Conservation (phyloP, 2,329 filamentous ascomycete species). For the Epichloe coenophiala region DNA sequence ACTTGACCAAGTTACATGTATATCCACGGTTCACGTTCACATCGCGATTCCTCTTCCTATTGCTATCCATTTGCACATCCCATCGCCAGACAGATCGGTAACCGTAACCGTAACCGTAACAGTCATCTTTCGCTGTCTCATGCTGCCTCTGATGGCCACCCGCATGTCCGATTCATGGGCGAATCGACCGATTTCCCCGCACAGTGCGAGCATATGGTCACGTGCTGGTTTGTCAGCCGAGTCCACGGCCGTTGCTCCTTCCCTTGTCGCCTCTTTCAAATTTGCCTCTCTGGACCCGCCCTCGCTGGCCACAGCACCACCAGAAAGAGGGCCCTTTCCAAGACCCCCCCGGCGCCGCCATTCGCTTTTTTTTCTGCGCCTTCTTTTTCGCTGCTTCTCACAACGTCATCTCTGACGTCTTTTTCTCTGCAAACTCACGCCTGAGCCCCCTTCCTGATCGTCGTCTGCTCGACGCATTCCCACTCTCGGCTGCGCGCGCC, state of each 20-base stretch:
- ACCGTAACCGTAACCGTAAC: not conserved
- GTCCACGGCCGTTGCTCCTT: constrained; percentile 1
- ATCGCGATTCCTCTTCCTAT: no score
- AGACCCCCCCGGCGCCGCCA: constrained; percentile 13
- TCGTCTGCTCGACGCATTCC: constrained; percentile 18
- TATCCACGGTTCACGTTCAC: no score
- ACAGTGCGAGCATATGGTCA: constrained; percentile 1
- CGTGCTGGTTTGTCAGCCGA: not conserved
- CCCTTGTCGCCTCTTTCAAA: not conserved
- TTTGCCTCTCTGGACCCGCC: not conserved
- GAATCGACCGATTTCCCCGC: constrained; percentile 2
- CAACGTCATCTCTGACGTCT: constrained; percentile 38
- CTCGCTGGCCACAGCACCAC: not conserved
- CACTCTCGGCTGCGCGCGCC: constrained; percentile 5
- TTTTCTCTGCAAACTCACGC: constrained; percentile 22
- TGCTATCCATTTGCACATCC: not conserved
- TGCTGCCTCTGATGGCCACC: no score
- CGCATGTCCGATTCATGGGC: not conserved
- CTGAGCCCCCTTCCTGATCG: constrained; percentile 22
- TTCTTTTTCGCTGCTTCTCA: constrained; percentile 21
- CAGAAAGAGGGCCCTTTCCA: not conserved
- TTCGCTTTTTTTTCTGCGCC: constrained; percentile 19
- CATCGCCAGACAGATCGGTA: no score
- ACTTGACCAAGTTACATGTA: no score
- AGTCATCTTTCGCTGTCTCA: not conserved